Evolutionary conservation across 257 asterid genomes (phyloP).

Genomic region (Buddleja alternifolia): DNA sequence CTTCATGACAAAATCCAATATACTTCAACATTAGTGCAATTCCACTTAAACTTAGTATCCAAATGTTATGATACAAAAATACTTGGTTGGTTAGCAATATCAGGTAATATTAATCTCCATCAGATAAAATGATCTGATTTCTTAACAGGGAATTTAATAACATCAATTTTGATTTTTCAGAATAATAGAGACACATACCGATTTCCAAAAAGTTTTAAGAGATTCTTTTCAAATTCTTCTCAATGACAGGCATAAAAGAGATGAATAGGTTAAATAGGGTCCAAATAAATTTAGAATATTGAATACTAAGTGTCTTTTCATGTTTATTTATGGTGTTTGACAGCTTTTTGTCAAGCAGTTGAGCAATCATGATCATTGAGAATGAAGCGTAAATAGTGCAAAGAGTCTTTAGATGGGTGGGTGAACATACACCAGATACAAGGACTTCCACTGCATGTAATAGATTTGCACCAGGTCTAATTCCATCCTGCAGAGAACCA

Average conservation of each 20-base stretch:
- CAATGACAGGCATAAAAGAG: slow-evolving; percentile 19
- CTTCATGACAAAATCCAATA: neutral
- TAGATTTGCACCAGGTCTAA: slow-evolving; percentile 86
- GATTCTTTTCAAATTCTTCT: slow-evolving; percentile 15
- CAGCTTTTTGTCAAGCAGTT: slow-evolving; percentile 18
- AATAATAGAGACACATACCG: slow-evolving; percentile 17
- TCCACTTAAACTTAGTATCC: slow-evolving; percentile 8
- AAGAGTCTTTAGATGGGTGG: slow-evolving; percentile 25
- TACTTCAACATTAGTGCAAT: slow-evolving; percentile 22
- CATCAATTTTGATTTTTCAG: slow-evolving; percentile 17
- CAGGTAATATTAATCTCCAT: slow-evolving; percentile 20
- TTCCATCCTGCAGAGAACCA: slow-evolving; percentile 73
- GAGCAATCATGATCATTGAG: slow-evolving; percentile 6
- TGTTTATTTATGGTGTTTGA: neutral
- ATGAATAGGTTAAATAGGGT: slow-evolving; percentile 12
- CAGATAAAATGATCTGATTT: slow-evolving; percentile 21
- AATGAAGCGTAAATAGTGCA: slow-evolving; percentile 19
- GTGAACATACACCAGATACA: slow-evolving; percentile 80
- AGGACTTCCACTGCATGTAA: slow-evolving; percentile 94
- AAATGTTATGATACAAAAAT: neutral
- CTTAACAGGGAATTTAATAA: slow-evolving; percentile 5
- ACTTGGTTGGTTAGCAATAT: slow-evolving; percentile 10
- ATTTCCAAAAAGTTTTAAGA: neutral
- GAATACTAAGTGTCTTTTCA: neutral
- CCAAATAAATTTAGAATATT: slow-evolving; percentile 2